These are phyloP conservation scores for Magnaporthales sp. DNA, from an alignment of 2,329 filamentous ascomycete species.

Conservation along the genomic window DNA sequence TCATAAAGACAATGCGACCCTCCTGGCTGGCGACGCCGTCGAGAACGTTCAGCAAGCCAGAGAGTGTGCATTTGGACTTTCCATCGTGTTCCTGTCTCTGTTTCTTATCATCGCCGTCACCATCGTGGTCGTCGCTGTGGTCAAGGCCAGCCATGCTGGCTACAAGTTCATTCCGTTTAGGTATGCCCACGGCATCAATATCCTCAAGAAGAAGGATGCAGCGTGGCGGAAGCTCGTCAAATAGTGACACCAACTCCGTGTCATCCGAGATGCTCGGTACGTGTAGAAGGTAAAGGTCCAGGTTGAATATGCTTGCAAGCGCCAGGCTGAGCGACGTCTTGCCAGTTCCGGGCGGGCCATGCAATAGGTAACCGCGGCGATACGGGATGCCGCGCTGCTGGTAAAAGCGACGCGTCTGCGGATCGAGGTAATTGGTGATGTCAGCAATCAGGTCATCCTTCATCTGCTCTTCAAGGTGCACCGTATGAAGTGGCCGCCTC, in stretches of 20 bases:
- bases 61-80: slow-evolving; percentile 36
- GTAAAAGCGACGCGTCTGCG: slow-evolving; percentile 53
- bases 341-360: slow-evolving; percentile 66
- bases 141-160: slow-evolving; percentile 10
- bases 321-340: slow-evolving; percentile 72
- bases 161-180: slow-evolving; percentile 19
- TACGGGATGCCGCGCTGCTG: slow-evolving; percentile 67
- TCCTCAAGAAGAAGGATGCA: slow-evolving; percentile 46
- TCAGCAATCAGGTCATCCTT: slow-evolving; percentile 62
- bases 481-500: slow-evolving; percentile 23
- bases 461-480: slow-evolving; percentile 25
- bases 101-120: slow-evolving; percentile 10
- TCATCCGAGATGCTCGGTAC: slow-evolving; percentile 37
- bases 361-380: slow-evolving; percentile 61
- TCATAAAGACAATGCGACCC: slow-evolving; percentile 66
- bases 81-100: slow-evolving; percentile 9
- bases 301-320: slow-evolving; percentile 60
- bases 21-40: slow-evolving; percentile 63
- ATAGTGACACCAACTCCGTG: slow-evolving; percentile 20
- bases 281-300: slow-evolving; percentile 67
- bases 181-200: slow-evolving; percentile 43
- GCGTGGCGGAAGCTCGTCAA: slow-evolving; percentile 20
- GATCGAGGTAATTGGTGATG: slow-evolving; percentile 56
- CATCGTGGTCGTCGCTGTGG: slow-evolving; percentile 10
- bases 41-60: slow-evolving; percentile 59